phyloP scores from a whole-genome alignment of 2,329 filamentous ascomycete species.

The Penicillium sp. region DNA sequence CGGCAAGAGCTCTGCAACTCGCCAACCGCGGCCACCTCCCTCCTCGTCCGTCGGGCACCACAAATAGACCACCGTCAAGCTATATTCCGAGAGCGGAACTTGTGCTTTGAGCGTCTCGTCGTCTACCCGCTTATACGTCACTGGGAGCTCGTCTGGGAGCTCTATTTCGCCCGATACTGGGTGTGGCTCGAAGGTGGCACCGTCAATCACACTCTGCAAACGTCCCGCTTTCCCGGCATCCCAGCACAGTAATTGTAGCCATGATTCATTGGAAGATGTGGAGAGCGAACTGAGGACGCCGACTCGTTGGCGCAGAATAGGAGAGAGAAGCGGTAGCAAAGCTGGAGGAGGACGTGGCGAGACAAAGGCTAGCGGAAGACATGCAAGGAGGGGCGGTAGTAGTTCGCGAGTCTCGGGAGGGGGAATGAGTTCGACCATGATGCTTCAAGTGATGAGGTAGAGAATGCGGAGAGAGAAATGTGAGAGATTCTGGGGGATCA shows the following conservation, averaged over 20 bases:
- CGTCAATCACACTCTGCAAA: slow-evolving; percentile 52
- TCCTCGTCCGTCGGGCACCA: slow-evolving; percentile 59
- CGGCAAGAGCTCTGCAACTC: slow-evolving; percentile 56
- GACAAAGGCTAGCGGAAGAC: slow-evolving; percentile 58
- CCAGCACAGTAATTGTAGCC: slow-evolving; percentile 60
- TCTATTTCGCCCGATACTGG: slow-evolving; percentile 64
- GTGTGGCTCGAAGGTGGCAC: slow-evolving; percentile 58
- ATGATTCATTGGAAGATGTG: slow-evolving; percentile 48
- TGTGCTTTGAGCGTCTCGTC: slow-evolving; percentile 59
- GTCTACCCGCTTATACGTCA: slow-evolving; percentile 57
- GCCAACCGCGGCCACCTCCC: slow-evolving; percentile 53
- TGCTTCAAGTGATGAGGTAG: slow-evolving; percentile 12
- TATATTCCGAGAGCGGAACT: slow-evolving; percentile 54
- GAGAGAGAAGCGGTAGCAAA: slow-evolving; percentile 58
- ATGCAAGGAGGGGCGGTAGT: slow-evolving; percentile 61
- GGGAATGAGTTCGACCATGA: slow-evolving; percentile 54
- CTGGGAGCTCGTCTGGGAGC: slow-evolving; percentile 53
- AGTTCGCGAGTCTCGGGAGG: slow-evolving; percentile 55
- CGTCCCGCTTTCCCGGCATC: slow-evolving; percentile 51
- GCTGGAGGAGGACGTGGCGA: slow-evolving; percentile 58
- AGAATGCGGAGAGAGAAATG: slow-evolving; percentile 4
- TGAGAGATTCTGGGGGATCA: slow-evolving; percentile 2
- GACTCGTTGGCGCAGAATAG: slow-evolving; percentile 60
- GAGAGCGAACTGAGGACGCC: slow-evolving; percentile 51
- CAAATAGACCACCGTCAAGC: slow-evolving; percentile 54